phyloP scores from a whole-genome alignment of 371 early-diverging fungal species.

The Syncephalastrum monosporum region DNA sequence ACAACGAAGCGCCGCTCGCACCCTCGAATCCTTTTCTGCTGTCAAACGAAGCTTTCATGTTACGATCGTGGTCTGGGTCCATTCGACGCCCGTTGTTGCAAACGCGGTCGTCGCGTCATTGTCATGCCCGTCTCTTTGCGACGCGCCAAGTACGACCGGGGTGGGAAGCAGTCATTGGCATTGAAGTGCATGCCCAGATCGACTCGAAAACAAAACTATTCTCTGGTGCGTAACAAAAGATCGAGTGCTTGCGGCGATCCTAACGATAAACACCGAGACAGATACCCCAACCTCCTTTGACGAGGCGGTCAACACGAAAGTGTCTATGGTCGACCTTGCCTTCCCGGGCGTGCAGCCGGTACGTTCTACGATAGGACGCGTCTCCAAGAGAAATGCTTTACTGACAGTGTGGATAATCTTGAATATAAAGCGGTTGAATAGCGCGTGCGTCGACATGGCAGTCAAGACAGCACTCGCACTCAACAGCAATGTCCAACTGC shows the following conservation, averaged over 20 bases:
- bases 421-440: slow-evolving; percentile 60
- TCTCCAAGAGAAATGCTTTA: not conserved
- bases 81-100: too few species aligned
- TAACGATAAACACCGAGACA: slow-evolving; percentile 9
- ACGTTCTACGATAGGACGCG: slow-evolving; percentile 6
- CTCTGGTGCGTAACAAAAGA: slow-evolving; percentile 51
- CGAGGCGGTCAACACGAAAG: slow-evolving; percentile 69
- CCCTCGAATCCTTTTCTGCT: too few species aligned
- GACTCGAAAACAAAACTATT: slow-evolving; percentile 79
- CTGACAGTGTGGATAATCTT: not conserved
- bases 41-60: too few species aligned
- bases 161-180: slow-evolving; percentile 82
- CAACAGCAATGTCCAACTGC: slow-evolving; percentile 59
- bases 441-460: slow-evolving; percentile 69
- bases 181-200: slow-evolving; percentile 91
- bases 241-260: slow-evolving; percentile 13
- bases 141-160: slow-evolving; percentile 12
- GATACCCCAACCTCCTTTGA: slow-evolving; percentile 56
- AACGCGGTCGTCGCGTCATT: too few species aligned
- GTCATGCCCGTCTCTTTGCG: too few species aligned
- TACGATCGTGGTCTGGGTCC: too few species aligned
- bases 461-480: slow-evolving; percentile 75
- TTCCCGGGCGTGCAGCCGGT: slow-evolving; percentile 77
- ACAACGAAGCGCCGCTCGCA: too few species aligned
- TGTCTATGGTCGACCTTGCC: slow-evolving; percentile 77